phyloP scores from a whole-genome alignment of 352 stramenopile genomes.

The Plasmopara muralis region DNA sequence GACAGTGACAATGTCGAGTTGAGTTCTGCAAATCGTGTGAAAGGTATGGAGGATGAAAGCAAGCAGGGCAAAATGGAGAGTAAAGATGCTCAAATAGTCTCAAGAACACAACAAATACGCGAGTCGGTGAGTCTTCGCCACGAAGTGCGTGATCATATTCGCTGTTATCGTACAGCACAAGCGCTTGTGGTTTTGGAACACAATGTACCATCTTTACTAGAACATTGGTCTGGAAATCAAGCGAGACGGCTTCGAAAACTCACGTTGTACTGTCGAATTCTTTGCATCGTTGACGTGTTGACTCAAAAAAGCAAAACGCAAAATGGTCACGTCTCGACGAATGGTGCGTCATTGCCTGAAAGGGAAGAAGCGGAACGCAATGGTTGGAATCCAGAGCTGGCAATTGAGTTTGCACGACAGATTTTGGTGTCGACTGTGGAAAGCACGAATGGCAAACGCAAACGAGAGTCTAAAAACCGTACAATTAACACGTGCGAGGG shows the following conservation, averaged over 20 bases:
- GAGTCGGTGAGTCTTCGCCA: conserved; percentile 27
- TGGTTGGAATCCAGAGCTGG: conserved; percentile 29
- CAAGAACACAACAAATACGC: too few species aligned
- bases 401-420: conserved; percentile 30
- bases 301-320: conserved; percentile 14
- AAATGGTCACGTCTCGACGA: too few species aligned
- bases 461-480: conserved; percentile 5
- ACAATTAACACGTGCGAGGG: conserved; percentile 1
- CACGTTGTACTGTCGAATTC: conserved; percentile 28
- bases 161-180: conserved; percentile 23
- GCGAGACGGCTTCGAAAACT: conserved; percentile 14
- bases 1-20: conserved; percentile 11
- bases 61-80: too few species aligned
- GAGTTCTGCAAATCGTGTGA: conserved; percentile 6
- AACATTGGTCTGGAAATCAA: conserved; percentile 1
- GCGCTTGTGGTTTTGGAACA: conserved; percentile 12
- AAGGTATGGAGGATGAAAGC: not conserved
- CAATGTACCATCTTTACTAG: not conserved
- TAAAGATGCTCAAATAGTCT: too few species aligned
- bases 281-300: conserved; percentile 41
- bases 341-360: not conserved
- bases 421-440: conserved; percentile 13
- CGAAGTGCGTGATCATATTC: conserved; percentile 33
- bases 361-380: conserved; percentile 2
- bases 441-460: conserved; percentile 17